A percentile compares a stretch with the other conserved stretches of the same genome.
These are phyloP conservation scores for Isochrysis galbana DNA, from an alignment of 78 protist species.

Conservation along the genomic window DNA sequence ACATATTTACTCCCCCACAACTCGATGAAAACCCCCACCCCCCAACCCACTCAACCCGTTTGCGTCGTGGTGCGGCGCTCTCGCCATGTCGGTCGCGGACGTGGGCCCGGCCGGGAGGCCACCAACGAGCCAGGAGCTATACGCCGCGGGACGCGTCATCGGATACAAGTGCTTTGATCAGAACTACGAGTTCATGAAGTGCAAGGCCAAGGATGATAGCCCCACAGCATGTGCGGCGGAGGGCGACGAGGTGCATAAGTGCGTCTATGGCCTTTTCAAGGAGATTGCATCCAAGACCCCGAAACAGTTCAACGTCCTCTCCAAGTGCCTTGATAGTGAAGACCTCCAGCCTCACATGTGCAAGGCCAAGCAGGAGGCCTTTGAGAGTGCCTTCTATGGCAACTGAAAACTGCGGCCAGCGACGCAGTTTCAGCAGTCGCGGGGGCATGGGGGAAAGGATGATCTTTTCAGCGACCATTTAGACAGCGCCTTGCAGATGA, in stretches of 20 bases:
- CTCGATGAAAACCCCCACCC: too few species aligned
- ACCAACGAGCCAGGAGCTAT: neutral
- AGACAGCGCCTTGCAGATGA: too few species aligned
- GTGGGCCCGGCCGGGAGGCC: neutral
- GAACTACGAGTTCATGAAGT: neutral
- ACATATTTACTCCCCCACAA: too few species aligned
- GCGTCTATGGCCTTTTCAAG: neutral
- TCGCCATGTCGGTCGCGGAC: neutral
- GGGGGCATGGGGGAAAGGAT: too few species aligned
- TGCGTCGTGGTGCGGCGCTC: too few species aligned
- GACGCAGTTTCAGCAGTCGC: too few species aligned
- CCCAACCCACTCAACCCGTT: too few species aligned
- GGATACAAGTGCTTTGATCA: neutral
- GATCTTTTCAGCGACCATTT: too few species aligned
- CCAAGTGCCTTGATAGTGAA: neutral
- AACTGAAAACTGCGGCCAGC: too few species aligned
- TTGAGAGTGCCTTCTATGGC: neutral
- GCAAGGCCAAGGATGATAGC: neutral
- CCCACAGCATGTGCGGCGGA: neutral
- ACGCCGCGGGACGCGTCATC: neutral
- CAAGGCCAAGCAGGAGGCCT: neutral
- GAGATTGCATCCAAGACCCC: neutral
- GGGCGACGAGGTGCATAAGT: neutral
- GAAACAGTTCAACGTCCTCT: neutral
- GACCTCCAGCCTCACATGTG: neutral